Percentiles rank a stretch among this genome's conserved stretches.
Conservation (phyloP, 225 moss, liverwort and hornwort species). For the Anthoceros angustus region DNA sequence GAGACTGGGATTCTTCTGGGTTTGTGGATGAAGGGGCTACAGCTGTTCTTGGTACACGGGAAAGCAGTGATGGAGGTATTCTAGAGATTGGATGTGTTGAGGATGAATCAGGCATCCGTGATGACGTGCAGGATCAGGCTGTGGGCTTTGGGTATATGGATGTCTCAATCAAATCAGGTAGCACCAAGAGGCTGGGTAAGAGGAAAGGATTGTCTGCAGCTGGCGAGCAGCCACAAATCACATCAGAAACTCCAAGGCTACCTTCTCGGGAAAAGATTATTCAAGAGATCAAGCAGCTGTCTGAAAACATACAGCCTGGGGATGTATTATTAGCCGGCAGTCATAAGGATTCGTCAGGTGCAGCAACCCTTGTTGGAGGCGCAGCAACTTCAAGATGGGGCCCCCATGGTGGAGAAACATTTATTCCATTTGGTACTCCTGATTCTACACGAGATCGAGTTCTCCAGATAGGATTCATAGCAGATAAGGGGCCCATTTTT, state of each 20-base stretch:
- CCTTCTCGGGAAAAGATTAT: background rate
- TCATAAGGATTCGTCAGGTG: background rate
- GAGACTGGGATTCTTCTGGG: no score
- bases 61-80: background rate
- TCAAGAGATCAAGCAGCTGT: background rate
- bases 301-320: background rate
- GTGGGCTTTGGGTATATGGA: background rate
- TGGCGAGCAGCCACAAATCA: background rate
- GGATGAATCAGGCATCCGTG: background rate
- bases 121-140: background rate
- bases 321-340: background rate
- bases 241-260: background rate
- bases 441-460: constrained; percentile 67
- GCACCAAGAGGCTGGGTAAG: background rate
- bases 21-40: background rate
- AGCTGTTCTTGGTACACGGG: background rate
- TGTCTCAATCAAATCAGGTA: background rate
- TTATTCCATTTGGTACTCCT: constrained; percentile 51
- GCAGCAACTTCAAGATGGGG: constrained; percentile 12
- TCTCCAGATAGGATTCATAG: constrained; percentile 66
- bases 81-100: background rate
- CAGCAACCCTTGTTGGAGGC: background rate
- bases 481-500: constrained; percentile 66
- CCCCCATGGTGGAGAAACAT: constrained; percentile 43
- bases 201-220: background rate